phyloP scores from a whole-genome alignment of 169 alveolate genomes.

The Plasmodium malariae region DNA sequence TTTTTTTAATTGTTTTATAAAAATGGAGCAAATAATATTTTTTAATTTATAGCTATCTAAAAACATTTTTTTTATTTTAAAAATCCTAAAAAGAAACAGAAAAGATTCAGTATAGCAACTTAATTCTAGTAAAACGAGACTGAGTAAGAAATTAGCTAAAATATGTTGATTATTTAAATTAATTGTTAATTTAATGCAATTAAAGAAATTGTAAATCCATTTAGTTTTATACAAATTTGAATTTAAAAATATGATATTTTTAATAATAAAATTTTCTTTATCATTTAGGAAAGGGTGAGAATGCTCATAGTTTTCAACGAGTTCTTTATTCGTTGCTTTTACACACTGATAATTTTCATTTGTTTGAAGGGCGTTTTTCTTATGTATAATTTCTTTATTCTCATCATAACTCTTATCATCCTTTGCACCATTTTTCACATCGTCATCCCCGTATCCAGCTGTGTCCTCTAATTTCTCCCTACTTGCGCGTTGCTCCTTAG shows the following conservation, averaged over 20 bases:
- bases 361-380: not conserved
- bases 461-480: not conserved
- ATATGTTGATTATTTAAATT: slow-evolving; percentile 59
- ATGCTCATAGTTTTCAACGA: not conserved
- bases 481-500: not conserved
- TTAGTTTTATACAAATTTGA: slow-evolving; percentile 53
- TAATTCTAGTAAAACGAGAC: slow-evolving; percentile 61
- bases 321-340: not conserved
- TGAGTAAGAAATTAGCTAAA: slow-evolving; percentile 60
- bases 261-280: slow-evolving; percentile 43
- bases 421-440: not conserved
- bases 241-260: slow-evolving; percentile 47
- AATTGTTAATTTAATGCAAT: slow-evolving; percentile 60
- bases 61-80: slow-evolving; percentile 63
- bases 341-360: not conserved
- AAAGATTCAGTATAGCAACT: slow-evolving; percentile 76
- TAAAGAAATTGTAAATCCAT: slow-evolving; percentile 72
- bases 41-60: slow-evolving; percentile 72
- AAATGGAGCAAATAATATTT: slow-evolving; percentile 47
- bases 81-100: slow-evolving; percentile 54
- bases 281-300: not conserved
- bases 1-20: slow-evolving; percentile 65
- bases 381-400: not conserved
- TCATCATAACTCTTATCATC: not conserved
- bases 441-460: not conserved